A percentile compares a stretch with the other conserved stretches of the same genome.
These are phyloP conservation scores for Monilinia vaccinii-corymbosi DNA, from an alignment of 2,329 filamentous ascomycete species.

Conservation along the genomic window DNA sequence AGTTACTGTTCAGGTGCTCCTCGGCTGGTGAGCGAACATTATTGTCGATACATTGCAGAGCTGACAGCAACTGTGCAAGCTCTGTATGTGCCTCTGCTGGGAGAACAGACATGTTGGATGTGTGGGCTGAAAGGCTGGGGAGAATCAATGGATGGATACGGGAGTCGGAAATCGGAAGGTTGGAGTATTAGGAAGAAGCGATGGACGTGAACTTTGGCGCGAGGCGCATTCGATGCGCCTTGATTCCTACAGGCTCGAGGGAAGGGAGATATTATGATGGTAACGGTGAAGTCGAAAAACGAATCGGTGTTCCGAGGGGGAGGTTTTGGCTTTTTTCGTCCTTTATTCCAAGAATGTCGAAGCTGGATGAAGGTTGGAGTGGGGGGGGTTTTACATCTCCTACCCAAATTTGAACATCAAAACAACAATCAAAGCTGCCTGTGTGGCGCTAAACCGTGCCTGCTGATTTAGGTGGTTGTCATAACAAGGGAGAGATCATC, in stretches of 20 bases:
- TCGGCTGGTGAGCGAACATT: constrained; percentile 75
- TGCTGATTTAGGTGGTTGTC: no score
- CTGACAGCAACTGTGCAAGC: constrained; percentile 77
- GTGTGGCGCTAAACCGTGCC: not conserved
- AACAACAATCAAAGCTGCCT: not conserved
- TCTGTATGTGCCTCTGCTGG: constrained; percentile 76
- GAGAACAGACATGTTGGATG: constrained; percentile 65
- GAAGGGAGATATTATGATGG: not conserved
- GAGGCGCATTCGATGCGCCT: constrained; percentile 9
- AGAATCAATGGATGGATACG: not conserved
- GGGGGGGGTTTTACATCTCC: not conserved
- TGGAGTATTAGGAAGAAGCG: not conserved
- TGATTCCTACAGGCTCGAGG: not conserved
- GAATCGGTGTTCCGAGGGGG: not conserved
- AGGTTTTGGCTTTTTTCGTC: not conserved
- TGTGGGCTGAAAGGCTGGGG: not conserved
- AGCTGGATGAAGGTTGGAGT: not conserved
- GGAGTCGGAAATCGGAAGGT: not conserved
- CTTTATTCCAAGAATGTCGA: not conserved
- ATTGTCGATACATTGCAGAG: constrained; percentile 86
- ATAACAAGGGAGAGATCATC: no score
- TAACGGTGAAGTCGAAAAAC: not conserved
- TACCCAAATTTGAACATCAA: not conserved
- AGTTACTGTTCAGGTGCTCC: constrained; percentile 82
- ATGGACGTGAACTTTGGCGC: not conserved